Percentiles rank a stretch among this genome's conserved stretches.
Evolutionary conservation across 306 rosid species (phyloP).

Genomic region (Sesbania bispinosa): DNA sequence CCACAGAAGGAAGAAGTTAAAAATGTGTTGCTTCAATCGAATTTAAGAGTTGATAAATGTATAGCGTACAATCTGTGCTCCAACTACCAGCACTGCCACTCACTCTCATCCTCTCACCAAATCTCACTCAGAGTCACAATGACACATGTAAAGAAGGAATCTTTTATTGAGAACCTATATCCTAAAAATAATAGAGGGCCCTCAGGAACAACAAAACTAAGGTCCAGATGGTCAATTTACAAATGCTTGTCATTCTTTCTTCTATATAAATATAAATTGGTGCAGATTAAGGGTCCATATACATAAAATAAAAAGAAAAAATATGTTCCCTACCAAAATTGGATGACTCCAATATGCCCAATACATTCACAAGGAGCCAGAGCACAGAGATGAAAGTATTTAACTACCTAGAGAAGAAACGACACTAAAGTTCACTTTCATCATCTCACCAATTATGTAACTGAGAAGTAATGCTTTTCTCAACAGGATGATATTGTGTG

Average conservation of each 20-base stretch:
- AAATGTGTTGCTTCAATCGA: neutral
- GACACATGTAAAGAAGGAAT: neutral
- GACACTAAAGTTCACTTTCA: neutral
- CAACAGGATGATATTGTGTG: constrained; percentile 77
- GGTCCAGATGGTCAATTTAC: constrained; percentile 21
- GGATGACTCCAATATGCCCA: constrained; percentile 40
- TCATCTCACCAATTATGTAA: constrained; percentile 73
- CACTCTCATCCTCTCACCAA: neutral
- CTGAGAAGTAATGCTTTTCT: constrained; percentile 87
- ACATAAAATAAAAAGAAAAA: constrained; percentile 25
- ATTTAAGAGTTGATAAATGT: neutral
- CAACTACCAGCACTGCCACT: neutral
- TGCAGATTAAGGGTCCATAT: constrained; percentile 27
- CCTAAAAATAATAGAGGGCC: neutral
- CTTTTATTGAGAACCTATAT: constrained; percentile 18
- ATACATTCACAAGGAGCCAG: constrained; percentile 25
- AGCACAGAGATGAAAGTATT: neutral
- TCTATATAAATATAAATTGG: constrained; percentile 12
- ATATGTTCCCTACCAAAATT: constrained; percentile 43
- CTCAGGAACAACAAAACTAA: neutral
- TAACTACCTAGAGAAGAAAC: constrained; percentile 19
- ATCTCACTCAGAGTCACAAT: no score
- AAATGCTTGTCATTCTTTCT: constrained; percentile 18
- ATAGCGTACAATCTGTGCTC: constrained; percentile 10
- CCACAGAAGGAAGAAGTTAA: neutral